Conservation (phyloP, 1,139 yeast species). For the Kazachstania sp. region DNA sequence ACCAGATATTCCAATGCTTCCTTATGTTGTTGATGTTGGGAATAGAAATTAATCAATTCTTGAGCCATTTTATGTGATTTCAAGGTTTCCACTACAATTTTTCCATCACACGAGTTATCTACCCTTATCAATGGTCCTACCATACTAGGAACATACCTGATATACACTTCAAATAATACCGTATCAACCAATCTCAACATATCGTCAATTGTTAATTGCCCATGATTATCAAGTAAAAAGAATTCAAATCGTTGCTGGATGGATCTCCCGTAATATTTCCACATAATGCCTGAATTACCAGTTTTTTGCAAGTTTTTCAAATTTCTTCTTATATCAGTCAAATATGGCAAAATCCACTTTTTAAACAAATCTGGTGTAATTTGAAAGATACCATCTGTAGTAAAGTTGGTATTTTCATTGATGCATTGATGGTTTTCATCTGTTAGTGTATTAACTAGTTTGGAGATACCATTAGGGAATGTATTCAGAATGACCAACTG, state of each 20-base stretch:
- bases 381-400: neutral
- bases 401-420: constrained; percentile 5
- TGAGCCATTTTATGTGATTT: constrained; percentile 44
- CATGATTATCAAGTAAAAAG: constrained; percentile 25
- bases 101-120: constrained; percentile 63
- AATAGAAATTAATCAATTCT: constrained; percentile 76
- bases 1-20: constrained; percentile 58
- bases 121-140: constrained; percentile 78
- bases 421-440: constrained; percentile 15
- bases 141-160: constrained; percentile 56
- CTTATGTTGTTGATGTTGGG: constrained; percentile 51
- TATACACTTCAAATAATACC: constrained; percentile 66
- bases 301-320: constrained; percentile 28
- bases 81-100: constrained; percentile 51
- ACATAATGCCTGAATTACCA: constrained; percentile 14
- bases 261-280: constrained; percentile 18
- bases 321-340: constrained; percentile 44
- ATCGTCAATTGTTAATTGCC: constrained; percentile 29
- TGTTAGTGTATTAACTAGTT: constrained; percentile 17
- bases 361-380: constrained; percentile 37
- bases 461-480: constrained; percentile 35
- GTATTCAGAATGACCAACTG: constrained; percentile 37
- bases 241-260: constrained; percentile 21
- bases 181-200: constrained; percentile 63
- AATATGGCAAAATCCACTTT: constrained; percentile 43